Evolutionary conservation across 1,139 yeast genomes (phyloP).

Genomic region (Geotrichum reessii): DNA sequence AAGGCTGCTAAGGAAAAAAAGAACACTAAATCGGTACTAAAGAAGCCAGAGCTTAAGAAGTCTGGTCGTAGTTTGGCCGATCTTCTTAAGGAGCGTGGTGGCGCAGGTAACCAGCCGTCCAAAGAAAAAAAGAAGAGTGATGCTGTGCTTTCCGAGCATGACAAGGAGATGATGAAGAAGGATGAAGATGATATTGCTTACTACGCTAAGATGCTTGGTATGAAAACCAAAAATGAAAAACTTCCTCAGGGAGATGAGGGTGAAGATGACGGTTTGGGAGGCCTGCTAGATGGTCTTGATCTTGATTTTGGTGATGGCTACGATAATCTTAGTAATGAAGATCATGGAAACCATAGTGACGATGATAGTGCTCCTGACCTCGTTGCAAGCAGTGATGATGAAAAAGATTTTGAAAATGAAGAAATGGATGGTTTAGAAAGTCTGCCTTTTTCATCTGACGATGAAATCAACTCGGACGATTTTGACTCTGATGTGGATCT

Average conservation of each 20-base stretch:
- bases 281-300: conserved; percentile 71
- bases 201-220: conserved; percentile 76
- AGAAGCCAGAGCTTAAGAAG: conserved; percentile 15
- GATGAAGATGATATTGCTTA: conserved; percentile 79
- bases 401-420: conserved; percentile 23
- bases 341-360: conserved; percentile 24
- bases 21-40: conserved; percentile 21
- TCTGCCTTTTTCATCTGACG: conserved; percentile 42
- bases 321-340: conserved; percentile 30
- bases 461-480: conserved; percentile 46
- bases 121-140: conserved; percentile 13
- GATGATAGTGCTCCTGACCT: conserved; percentile 20
- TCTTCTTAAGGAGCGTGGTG: conserved; percentile 9
- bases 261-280: conserved; percentile 68
- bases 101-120: neutral
- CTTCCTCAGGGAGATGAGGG: conserved; percentile 37
- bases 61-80: conserved; percentile 17
- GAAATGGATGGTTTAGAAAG: conserved; percentile 2
- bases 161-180: conserved; percentile 13
- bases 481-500: conserved; percentile 32
- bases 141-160: conserved; percentile 13
- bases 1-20: conserved; percentile 37
- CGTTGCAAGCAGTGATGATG: conserved; percentile 16
- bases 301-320: conserved; percentile 45
- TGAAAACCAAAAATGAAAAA: conserved; percentile 46